phyloP scores from a whole-genome alignment of 768 basidiomycete species.

The Tulasnella sp. region DNA sequence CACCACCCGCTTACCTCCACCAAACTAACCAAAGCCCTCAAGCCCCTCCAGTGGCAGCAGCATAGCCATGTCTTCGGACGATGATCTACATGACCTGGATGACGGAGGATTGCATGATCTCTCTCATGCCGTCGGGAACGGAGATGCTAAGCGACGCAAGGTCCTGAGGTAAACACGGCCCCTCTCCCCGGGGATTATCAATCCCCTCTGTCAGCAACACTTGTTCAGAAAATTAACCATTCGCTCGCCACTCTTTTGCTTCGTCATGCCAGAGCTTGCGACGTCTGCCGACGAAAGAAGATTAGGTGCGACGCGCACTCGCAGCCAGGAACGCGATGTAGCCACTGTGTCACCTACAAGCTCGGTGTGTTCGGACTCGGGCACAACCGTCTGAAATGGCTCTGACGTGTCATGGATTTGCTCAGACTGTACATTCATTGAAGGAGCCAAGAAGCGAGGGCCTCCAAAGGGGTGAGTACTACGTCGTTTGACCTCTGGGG shows the following conservation, averaged over 20 bases:
- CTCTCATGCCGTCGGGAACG: conserved; percentile 11
- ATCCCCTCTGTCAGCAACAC: neutral
- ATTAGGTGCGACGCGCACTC: conserved; percentile 48
- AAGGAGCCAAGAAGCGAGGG: conserved; percentile 54
- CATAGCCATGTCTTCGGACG: conserved; percentile 32
- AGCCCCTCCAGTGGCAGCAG: neutral
- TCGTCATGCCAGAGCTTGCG: conserved; percentile 59
- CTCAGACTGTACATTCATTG: conserved; percentile 57
- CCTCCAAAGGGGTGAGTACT: conserved; percentile 62
- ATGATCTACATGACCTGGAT: conserved; percentile 21
- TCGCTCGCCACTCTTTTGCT: neutral
- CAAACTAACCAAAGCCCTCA: neutral
- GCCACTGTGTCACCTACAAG: conserved; percentile 44
- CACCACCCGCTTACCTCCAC: conserved; percentile 1
- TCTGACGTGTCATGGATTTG: conserved; percentile 42
- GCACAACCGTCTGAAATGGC: conserved; percentile 35
- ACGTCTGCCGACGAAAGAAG: conserved; percentile 82
- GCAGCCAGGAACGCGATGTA: conserved; percentile 28
- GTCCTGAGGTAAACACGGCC: conserved; percentile 19
- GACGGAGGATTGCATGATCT: conserved; percentile 8
- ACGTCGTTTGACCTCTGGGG: neutral
- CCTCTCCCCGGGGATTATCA: neutral
- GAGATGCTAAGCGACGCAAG: conserved; percentile 27
- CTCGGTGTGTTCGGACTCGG: conserved; percentile 55
- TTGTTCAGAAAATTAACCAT: neutral